Percentiles rank a stretch among this genome's conserved stretches.
Conservation (phyloP, 306 rosid genomes). For the Vicia faba region DNA sequence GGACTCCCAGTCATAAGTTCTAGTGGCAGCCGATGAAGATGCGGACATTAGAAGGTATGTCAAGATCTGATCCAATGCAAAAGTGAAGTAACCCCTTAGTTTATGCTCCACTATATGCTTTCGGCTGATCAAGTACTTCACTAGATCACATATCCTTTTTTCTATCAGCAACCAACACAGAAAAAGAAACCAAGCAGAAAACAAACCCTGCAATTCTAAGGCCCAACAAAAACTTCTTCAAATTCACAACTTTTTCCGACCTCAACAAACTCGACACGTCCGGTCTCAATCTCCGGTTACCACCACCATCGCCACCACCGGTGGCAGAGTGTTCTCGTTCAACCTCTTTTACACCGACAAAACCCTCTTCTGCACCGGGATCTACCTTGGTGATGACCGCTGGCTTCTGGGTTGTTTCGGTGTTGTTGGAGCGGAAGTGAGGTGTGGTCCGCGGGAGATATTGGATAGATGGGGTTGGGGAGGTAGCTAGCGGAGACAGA, state of each 20-base stretch:
- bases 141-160: conserved; percentile 48
- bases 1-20: conserved; percentile 78
- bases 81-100: conserved; percentile 52
- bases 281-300: conserved; percentile 51
- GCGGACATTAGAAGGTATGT: conserved; percentile 85
- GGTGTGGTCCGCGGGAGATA: too few species aligned
- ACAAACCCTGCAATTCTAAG: conserved; percentile 54
- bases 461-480: too few species aligned
- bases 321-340: conserved; percentile 27
- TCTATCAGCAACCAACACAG: conserved; percentile 70
- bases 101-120: conserved; percentile 47
- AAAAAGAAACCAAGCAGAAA: conserved; percentile 62
- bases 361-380: conserved; percentile 54
- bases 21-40: conserved; percentile 83
- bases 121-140: conserved; percentile 45
- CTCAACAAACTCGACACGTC: conserved; percentile 40
- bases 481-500: too few species aligned
- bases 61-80: conserved; percentile 76
- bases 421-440: too few species aligned
- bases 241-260: neutral
- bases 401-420: too few species aligned
- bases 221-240: conserved; percentile 47
- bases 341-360: conserved; percentile 36
- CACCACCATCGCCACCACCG: neutral
- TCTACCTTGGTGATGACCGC: conserved; percentile 56